A percentile compares a stretch with the other conserved stretches of the same genome.
These are phyloP conservation scores for Chernovozyma aurita DNA, from an alignment of 1,139 yeast species.

Conservation along the genomic window DNA sequence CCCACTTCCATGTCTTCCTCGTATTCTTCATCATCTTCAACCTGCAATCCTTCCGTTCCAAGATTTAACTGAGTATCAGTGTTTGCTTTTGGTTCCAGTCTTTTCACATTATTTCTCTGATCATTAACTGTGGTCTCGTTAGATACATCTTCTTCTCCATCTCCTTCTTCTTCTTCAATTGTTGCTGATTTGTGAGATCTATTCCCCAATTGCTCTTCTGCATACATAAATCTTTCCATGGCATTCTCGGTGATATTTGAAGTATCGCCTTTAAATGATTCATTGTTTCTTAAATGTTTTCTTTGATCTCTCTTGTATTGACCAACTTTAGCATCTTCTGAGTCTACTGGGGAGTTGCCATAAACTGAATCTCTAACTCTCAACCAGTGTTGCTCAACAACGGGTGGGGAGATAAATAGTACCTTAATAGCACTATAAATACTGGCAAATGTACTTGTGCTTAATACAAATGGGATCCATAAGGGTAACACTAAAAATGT, in stretches of 20 bases:
- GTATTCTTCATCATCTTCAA: too few relatives aligned
- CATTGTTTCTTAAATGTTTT: slow-evolving; percentile 24
- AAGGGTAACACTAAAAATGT: slow-evolving; percentile 42
- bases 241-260: slow-evolving; percentile 35
- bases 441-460: slow-evolving; percentile 35
- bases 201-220: slow-evolving; percentile 28
- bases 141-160: slow-evolving; percentile 10
- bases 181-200: slow-evolving; percentile 8
- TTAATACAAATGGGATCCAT: slow-evolving; percentile 51
- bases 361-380: slow-evolving; percentile 31
- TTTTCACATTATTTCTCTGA: too few relatives aligned
- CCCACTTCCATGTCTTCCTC: background rate
- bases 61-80: background rate
- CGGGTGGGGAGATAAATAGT: slow-evolving; percentile 20
- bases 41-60: too few relatives aligned
- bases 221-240: slow-evolving; percentile 37
- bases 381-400: slow-evolving; percentile 29
- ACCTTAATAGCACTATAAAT: slow-evolving; percentile 34
- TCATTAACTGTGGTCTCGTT: slow-evolving; percentile 6
- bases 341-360: slow-evolving; percentile 25
- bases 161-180: slow-evolving; percentile 3
- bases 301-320: slow-evolving; percentile 27
- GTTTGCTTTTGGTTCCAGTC: background rate
- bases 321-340: slow-evolving; percentile 31
- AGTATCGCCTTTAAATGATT: slow-evolving; percentile 41